These are phyloP conservation scores for Leucoagaricus sp. DNA, from an alignment of 1,284 basidiomycete genomes.

Conservation along the genomic window DNA sequence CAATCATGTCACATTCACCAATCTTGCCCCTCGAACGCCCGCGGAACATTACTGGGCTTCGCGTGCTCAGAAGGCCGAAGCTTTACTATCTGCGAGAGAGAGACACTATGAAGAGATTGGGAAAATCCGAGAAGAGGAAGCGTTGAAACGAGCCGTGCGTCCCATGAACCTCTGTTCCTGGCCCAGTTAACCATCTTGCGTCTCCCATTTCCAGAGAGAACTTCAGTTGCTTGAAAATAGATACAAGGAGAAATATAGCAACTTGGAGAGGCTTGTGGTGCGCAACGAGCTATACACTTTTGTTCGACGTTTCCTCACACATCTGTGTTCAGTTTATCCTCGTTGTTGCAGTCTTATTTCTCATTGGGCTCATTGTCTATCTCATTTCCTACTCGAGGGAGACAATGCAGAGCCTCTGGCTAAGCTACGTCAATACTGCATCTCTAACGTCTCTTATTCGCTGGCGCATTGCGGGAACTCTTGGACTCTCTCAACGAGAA, in stretches of 20 bases:
- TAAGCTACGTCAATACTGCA: not conserved
- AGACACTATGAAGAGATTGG: slow-evolving; percentile 50
- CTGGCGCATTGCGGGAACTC: not conserved
- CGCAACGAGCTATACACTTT: slow-evolving; percentile 22
- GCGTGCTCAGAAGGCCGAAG: slow-evolving; percentile 61
- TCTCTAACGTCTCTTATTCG: not conserved
- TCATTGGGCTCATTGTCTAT: slow-evolving; percentile 46
- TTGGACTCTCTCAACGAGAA: not conserved
- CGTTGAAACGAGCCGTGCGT: slow-evolving; percentile 48
- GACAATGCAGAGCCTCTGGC: slow-evolving; percentile 23
- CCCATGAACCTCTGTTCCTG: slow-evolving; percentile 1
- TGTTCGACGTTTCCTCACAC: not conserved
- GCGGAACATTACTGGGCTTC: slow-evolving; percentile 63
- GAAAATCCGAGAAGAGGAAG: slow-evolving; percentile 39
- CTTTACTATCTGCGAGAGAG: slow-evolving; percentile 46
- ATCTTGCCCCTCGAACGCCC: slow-evolving; percentile 31
- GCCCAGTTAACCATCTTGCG: not conserved
- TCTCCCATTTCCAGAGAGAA: slow-evolving; percentile 38
- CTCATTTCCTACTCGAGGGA: slow-evolving; percentile 32
- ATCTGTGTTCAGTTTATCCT: slow-evolving; percentile 41
- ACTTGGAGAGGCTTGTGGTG: slow-evolving; percentile 56
- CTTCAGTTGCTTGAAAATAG: slow-evolving; percentile 36
- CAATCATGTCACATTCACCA: slow-evolving; percentile 10
- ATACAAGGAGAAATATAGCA: slow-evolving; percentile 45
- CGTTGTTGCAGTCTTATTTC: slow-evolving; percentile 36